Conservation (phyloP, 192 early-diverging fungal species). For the Backusella tuberculispora region DNA sequence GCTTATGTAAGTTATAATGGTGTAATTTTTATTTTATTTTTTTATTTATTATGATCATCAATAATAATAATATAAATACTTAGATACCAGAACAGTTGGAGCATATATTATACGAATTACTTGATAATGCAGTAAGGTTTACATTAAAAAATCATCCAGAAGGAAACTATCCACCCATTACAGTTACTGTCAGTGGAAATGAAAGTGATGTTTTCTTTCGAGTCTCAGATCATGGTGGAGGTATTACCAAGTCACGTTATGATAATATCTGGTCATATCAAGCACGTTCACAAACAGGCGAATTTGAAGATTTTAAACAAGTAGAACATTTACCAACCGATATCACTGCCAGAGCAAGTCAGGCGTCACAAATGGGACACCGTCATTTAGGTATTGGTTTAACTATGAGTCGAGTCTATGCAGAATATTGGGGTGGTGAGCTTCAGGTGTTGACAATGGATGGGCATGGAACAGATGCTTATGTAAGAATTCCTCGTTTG, state of each 20-base stretch:
- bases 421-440: slow-evolving; percentile 94
- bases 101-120: slow-evolving; percentile 91
- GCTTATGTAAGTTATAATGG: slow-evolving; percentile 26
- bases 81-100: slow-evolving; percentile 85
- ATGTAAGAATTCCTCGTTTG: slow-evolving; percentile 74
- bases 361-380: slow-evolving; percentile 25
- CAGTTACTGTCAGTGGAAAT: slow-evolving; percentile 80
- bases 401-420: slow-evolving; percentile 89
- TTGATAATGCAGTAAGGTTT: slow-evolving; percentile 83
- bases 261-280: slow-evolving; percentile 75
- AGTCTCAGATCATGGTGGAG: slow-evolving; percentile 94
- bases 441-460: slow-evolving; percentile 81
- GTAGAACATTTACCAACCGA: slow-evolving; percentile 80
- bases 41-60: too few relatives aligned
- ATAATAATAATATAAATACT: neutral
- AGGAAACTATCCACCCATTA: slow-evolving; percentile 69
- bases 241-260: slow-evolving; percentile 68
- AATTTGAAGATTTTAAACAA: slow-evolving; percentile 71
- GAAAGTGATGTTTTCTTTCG: slow-evolving; percentile 81
- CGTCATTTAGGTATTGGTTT: slow-evolving; percentile 81
- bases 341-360: slow-evolving; percentile 45
- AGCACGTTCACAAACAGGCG: slow-evolving; percentile 19
- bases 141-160: slow-evolving; percentile 62
- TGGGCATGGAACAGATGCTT: slow-evolving; percentile 92
- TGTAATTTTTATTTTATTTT: neutral